Conservation (phyloP, 345 rosid species). For the Moricandia moricandioides region DNA sequence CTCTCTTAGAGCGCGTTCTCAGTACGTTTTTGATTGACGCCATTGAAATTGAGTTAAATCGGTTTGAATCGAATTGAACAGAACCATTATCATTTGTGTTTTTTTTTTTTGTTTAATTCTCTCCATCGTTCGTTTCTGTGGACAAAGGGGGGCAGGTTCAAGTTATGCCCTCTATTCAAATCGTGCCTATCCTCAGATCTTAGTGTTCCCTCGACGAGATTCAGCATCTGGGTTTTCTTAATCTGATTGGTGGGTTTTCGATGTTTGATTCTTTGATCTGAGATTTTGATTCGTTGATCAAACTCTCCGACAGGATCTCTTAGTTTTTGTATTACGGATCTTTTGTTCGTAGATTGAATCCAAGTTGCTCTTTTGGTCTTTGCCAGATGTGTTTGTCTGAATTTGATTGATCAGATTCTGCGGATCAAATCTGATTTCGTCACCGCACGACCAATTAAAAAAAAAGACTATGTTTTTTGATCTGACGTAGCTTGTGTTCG, state of each 20-base stretch:
- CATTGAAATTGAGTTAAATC: slow-evolving; percentile 39
- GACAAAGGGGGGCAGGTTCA: not conserved
- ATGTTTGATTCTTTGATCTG: slow-evolving; percentile 43
- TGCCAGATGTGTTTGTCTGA: not conserved
- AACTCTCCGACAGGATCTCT: slow-evolving; percentile 24
- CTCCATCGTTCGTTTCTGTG: not conserved
- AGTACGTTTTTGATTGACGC: slow-evolving; percentile 37
- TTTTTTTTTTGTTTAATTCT: no score
- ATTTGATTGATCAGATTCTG: slow-evolving; percentile 29
- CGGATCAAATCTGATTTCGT: not conserved
- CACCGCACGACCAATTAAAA: not conserved
- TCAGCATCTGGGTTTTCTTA: slow-evolving; percentile 61
- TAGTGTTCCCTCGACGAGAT: slow-evolving; percentile 42
- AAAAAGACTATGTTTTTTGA: not conserved
- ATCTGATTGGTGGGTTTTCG: slow-evolving; percentile 62
- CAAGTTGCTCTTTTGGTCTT: not conserved
- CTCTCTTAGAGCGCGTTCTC: slow-evolving; percentile 21
- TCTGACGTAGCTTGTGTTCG: not conserved
- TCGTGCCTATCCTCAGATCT: slow-evolving; percentile 74
- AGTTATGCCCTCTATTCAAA: slow-evolving; percentile 13
- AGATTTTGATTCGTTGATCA: slow-evolving; percentile 26
- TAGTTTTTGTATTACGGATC: slow-evolving; percentile 48
- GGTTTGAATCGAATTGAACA: slow-evolving; percentile 22
- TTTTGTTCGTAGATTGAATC: slow-evolving; percentile 33
- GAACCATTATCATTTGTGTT: not conserved